Evolutionary conservation across 306 rosid species (phyloP).

Genomic region (Vigna radiata): DNA sequence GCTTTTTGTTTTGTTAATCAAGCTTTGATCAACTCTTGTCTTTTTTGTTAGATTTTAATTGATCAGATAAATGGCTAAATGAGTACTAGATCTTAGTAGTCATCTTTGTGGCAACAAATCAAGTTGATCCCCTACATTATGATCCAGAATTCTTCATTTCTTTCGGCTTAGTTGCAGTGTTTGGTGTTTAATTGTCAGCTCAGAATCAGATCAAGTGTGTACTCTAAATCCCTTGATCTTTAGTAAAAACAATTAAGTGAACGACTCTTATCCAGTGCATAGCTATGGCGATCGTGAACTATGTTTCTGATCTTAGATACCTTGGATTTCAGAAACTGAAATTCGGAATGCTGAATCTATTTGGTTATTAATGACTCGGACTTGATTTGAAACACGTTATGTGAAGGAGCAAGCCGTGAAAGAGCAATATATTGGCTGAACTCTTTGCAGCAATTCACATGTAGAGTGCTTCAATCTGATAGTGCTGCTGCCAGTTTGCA

Average conservation of each 20-base stretch:
- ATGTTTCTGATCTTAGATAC: conserved; percentile 30
- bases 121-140: conserved; percentile 35
- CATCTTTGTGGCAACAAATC: conserved; percentile 40
- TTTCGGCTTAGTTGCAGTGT: conserved; percentile 35
- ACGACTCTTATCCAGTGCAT: conserved; percentile 25
- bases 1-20: conserved; percentile 19
- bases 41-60: conserved; percentile 34
- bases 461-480: conserved; percentile 37
- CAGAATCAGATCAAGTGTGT: conserved; percentile 35
- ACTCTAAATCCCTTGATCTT: conserved; percentile 27
- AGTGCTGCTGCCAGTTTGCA: conserved; percentile 33
- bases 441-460: conserved; percentile 30
- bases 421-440: conserved; percentile 20
- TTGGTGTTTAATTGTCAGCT: conserved; percentile 34
- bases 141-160: conserved; percentile 19
- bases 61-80: conserved; percentile 31
- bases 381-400: background rate
- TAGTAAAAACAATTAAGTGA: conserved; percentile 18
- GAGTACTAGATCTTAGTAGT: conserved; percentile 50
- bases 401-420: conserved; percentile 32
- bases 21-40: conserved; percentile 35
- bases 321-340: conserved; percentile 37
- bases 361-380: conserved; percentile 41
- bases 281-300: conserved; percentile 13
- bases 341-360: conserved; percentile 3